Percentiles rank a stretch among this genome's conserved stretches.
These are phyloP conservation scores for Ogataea wickerhamii DNA, from an alignment of 805 yeast genomes.

Conservation along the genomic window DNA sequence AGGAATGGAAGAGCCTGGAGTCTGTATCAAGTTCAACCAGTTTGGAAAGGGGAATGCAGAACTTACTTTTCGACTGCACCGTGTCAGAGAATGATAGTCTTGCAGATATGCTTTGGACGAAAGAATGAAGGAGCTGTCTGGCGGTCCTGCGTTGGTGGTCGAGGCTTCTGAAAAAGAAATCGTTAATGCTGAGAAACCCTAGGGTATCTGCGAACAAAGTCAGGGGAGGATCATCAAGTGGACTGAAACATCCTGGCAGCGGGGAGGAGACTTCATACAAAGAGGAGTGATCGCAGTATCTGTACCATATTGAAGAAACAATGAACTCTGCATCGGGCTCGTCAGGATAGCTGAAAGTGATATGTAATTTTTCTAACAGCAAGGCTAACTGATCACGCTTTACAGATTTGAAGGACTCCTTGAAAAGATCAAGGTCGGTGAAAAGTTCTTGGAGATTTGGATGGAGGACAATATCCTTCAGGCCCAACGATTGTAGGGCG, in stretches of 20 bases:
- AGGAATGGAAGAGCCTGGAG: background rate
- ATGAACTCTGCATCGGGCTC: slow-evolving; percentile 9
- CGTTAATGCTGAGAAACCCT: slow-evolving; percentile 9
- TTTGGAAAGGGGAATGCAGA: slow-evolving; percentile 4
- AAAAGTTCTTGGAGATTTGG: slow-evolving; percentile 7
- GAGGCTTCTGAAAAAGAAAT: slow-evolving; percentile 5
- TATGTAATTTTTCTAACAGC: slow-evolving; percentile 3
- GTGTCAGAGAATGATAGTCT: slow-evolving; percentile 3
- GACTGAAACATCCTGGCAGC: background rate
- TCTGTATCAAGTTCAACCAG: slow-evolving; percentile 2
- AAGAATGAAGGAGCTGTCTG: background rate
- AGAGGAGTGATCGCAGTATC: slow-evolving; percentile 7
- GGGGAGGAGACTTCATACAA: background rate
- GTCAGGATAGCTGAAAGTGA: slow-evolving; percentile 4
- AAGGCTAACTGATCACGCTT: slow-evolving; percentile 2
- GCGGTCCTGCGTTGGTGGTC: background rate
- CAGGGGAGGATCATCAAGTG: background rate
- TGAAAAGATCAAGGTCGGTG: slow-evolving; percentile 2
- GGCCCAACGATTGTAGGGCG: background rate
- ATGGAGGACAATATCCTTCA: slow-evolving; percentile 3
- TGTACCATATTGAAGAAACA: slow-evolving; percentile 16
- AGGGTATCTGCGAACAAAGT: background rate
- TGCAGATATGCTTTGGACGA: background rate
- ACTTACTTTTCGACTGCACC: slow-evolving; percentile 12
- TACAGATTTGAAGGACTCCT: background rate